Percentiles rank a stretch among this genome's conserved stretches.
Conservation (phyloP, 192 early-diverging fungal genomes). For the Backusella australiensis region DNA sequence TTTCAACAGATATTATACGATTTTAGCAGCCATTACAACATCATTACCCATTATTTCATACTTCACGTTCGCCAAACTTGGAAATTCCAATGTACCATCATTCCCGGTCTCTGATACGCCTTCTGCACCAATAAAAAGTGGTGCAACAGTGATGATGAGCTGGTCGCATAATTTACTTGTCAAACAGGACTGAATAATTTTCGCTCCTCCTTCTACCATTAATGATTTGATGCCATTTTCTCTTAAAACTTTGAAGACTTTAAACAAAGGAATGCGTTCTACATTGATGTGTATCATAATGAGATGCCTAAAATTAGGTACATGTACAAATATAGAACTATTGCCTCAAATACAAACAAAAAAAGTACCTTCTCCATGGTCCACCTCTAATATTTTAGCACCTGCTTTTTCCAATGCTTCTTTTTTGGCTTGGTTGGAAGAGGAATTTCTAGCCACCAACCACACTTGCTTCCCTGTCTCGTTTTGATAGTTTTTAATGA, state of each 20-base stretch:
- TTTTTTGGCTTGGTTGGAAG: not conserved
- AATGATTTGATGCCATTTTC: conserved; percentile 46
- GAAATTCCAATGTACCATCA: not conserved
- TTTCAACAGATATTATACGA: not conserved
- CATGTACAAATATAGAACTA: not conserved
- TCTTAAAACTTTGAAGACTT: conserved; percentile 26
- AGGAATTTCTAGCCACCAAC: conserved; percentile 45
- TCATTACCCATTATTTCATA: conserved; percentile 35
- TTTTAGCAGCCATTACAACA: conserved; percentile 2
- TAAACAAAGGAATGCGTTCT: conserved; percentile 13
- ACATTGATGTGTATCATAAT: not conserved
- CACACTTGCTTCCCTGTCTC: conserved; percentile 48
- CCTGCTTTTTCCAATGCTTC: conserved; percentile 56
- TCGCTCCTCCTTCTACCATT: conserved; percentile 91
- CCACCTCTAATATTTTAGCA: conserved; percentile 47
- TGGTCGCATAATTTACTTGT: conserved; percentile 39
- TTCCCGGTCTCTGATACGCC: conserved; percentile 50
- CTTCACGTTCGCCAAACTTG: not conserved
- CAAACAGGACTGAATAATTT: conserved; percentile 68
- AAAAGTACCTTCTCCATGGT: not conserved
- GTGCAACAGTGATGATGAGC: conserved; percentile 72
- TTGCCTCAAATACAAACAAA: not conserved
- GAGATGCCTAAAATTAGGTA: not conserved
- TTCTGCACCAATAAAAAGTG: conserved; percentile 58
- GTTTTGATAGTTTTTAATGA: conserved; percentile 40